These are phyloP conservation scores for Verticillium albo-atrum DNA, from an alignment of 2,329 filamentous ascomycete genomes.

Conservation along the genomic window DNA sequence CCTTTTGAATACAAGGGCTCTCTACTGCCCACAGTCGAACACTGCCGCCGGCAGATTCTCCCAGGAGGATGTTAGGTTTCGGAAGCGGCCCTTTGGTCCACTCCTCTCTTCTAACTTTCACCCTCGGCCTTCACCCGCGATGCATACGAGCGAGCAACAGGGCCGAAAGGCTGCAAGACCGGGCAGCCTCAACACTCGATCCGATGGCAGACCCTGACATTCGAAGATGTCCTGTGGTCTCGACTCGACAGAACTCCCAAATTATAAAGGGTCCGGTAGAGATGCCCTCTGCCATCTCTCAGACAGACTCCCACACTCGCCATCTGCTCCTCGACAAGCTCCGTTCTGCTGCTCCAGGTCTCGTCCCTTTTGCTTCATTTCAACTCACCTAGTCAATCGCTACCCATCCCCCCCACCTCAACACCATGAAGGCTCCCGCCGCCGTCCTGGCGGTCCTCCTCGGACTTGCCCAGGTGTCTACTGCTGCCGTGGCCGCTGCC, in stretches of 20 bases:
- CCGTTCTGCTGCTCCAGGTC: constrained; percentile 4
- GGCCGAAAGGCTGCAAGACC: background rate
- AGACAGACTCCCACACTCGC: constrained; percentile 6
- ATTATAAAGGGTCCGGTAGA: background rate
- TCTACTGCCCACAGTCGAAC: too few relatives aligned
- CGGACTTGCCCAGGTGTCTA: constrained; percentile 5
- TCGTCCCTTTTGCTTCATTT: constrained; percentile 1
- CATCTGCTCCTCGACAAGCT: background rate
- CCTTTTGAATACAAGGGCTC: background rate
- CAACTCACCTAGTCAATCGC: constrained; percentile 7
- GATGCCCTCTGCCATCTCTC: background rate
- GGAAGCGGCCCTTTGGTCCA: background rate
- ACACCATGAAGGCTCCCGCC: constrained; percentile 7
- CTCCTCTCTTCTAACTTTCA: background rate
- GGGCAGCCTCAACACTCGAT: background rate
- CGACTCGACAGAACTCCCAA: background rate
- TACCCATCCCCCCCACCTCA: background rate
- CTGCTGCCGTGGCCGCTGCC: background rate
- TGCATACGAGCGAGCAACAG: background rate
- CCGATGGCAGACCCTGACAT: background rate
- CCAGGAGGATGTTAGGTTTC: background rate
- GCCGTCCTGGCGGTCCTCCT: constrained; percentile 6
- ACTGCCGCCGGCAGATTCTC: constrained; percentile 47
- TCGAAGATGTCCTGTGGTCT: background rate
- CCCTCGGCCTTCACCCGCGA: background rate